Base-by-base conservation (phyloP, 352 stramenopile species). In the Globisporangium abappressorium region DNA sequence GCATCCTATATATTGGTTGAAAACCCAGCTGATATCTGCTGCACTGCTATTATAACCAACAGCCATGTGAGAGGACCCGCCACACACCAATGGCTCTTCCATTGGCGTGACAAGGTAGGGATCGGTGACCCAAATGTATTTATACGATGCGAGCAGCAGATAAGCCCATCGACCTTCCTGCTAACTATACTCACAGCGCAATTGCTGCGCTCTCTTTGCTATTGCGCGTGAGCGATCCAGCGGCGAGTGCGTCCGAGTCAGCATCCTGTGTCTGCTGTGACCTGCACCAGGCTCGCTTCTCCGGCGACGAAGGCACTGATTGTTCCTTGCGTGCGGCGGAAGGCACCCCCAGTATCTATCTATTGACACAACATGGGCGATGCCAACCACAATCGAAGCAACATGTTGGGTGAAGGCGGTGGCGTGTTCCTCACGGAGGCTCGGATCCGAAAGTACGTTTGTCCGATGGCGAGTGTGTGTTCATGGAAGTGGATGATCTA, bases 391-490 rank as follows among this genome's bases (percentile, higher is more conserved):
- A 70, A 20, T 58, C 65, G 30, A 30, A 79, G 66, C 53, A 79
- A 73, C 56, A 76, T 71, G 28, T 38, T 85, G 26, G 75, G 83
- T 41, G 74, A 89, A 63, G 76, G 79, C 33, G 77, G 76, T 49
- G 76, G 80, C 24, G 82, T 93, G 28, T 94, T 92, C 75, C 73
- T 94, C 56, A 94, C 86, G 8, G 86, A 94, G 69, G 76, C 86
- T 49, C 79, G 84, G 22, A 81, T 93, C 24, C 62, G 56, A 59
- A 70, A 73, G 57, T 61, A 26, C 24, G 24, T 26, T 26, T 26
- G 24, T 26, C 24, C 24, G 24, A 26, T 26, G 24, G 24, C 24
- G 24, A 26, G 24, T 26, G 24, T 26, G 24, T 26, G 24, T 26
- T 26, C 24, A 26, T 26, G 24, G 24, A 26, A 26, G 24, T 26